Base-by-base conservation (phyloP, 2,329 filamentous ascomycete species). In the Claviceps digitariae region DNA sequence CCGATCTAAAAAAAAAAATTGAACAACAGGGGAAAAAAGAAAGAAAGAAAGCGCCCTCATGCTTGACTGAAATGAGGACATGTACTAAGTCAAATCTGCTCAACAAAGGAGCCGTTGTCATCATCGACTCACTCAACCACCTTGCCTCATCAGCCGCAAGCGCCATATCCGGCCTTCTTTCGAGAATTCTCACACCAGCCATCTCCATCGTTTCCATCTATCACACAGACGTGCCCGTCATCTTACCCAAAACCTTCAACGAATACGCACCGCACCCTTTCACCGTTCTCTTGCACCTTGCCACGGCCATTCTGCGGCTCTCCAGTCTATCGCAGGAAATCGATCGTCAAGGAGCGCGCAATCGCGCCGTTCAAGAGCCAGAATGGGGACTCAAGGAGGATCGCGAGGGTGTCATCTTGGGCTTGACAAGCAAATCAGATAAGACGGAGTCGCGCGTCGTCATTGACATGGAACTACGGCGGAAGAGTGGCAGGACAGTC, bases 401-500 rank as follows among this genome's bases (percentile, higher is more conserved):
- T 31, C 76, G 82, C 17, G 89, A 95, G 66, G 91, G 91, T 8
- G 76, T 91, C 10, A 68, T 96, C 0, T 72, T 90, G 48, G 86
- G 87, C 2, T 71, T 88, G 54, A 69, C 69, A 52, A 66, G 76
- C n/a, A 74, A 74, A 34, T 59, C 62, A 1, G 61, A 60, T 40
- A 59, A 60, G 52, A 54, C 58, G 10, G 47, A 49, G 20, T 15
- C 51, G 45, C 71, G 72, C 1, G 85, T 91, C 0, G 87, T 95
- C 1, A 67, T 96, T 7, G 83, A 88, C 62, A 86, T 95, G 78
- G 91, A 98, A 67, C 79, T 95, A 60, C 78, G 93, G 12, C 76
- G 91, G 53, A 85, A 90, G 61, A 91, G 86, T 61, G 90, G 91
- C 0, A 76, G 90, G 4, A 81, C 84, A 0, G 83, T 95, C 17